Conservation (phyloP, 1,284 basidiomycete species). For the Rhodotorula sp. region DNA sequence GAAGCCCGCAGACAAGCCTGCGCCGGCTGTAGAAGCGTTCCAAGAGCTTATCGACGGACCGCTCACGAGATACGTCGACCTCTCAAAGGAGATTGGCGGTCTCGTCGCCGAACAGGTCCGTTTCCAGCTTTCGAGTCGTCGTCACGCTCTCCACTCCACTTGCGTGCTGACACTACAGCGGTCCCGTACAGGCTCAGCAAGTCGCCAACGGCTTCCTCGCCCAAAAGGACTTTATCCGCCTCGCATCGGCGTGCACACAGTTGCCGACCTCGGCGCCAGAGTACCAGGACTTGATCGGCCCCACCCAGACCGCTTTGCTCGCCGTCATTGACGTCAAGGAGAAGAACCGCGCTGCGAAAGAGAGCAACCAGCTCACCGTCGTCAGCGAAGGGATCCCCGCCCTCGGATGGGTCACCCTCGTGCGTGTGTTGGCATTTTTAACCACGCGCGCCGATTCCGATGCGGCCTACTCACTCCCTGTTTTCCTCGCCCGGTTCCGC, state of each 20-base stretch:
- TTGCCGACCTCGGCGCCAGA: constrained; percentile 53
- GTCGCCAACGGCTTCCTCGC: constrained; percentile 69
- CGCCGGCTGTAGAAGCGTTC: constrained; percentile 63
- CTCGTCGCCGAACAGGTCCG: constrained; percentile 73
- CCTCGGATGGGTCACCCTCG: constrained; percentile 89
- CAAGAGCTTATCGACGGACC: constrained; percentile 69
- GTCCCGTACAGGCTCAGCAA: constrained; percentile 59
- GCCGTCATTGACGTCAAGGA: constrained; percentile 78
- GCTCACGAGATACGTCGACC: constrained; percentile 64
- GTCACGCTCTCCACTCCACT: background rate
- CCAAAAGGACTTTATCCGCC: constrained; percentile 66
- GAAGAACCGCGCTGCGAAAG: constrained; percentile 72
- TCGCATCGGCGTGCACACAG: constrained; percentile 73
- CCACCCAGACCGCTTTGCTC: constrained; percentile 71
- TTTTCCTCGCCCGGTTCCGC: background rate
- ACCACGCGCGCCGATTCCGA: too few species aligned
- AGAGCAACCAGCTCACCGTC: constrained; percentile 75
- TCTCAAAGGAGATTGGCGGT: constrained; percentile 72
- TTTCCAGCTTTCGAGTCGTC: constrained; percentile 19
- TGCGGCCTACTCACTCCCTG: background rate
- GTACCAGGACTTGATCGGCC: constrained; percentile 65
- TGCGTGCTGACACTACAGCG: background rate
- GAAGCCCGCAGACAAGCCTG: constrained; percentile 1
- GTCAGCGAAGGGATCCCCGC: constrained; percentile 78
- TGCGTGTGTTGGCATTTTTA: constrained; percentile 54